Conservation (phyloP, 2,329 filamentous ascomycete species). For the Diplocarpon rosae region DNA sequence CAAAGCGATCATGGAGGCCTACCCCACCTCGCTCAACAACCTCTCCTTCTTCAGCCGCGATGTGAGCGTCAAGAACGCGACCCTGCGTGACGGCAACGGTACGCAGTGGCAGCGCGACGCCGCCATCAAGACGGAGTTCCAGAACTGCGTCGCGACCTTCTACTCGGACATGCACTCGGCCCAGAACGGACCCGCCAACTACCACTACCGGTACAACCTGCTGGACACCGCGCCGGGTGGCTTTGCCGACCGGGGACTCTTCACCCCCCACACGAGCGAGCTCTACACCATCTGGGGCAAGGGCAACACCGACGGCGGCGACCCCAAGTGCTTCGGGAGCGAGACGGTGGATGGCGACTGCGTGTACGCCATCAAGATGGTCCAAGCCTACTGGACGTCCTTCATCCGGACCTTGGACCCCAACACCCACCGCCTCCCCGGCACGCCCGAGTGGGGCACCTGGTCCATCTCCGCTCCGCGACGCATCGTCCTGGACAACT, state of each 20-base stretch:
- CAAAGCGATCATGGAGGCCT: slow-evolving; percentile 1
- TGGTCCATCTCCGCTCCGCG: not conserved
- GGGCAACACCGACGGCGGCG: slow-evolving; percentile 16
- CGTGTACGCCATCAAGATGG: slow-evolving; percentile 15
- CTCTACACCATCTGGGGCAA: slow-evolving; percentile 17
- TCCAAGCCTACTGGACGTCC: slow-evolving; percentile 31
- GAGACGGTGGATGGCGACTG: slow-evolving; percentile 25
- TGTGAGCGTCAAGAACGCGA: slow-evolving; percentile 19
- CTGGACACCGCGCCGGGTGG: slow-evolving; percentile 1
- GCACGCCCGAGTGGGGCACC: slow-evolving; percentile 17
- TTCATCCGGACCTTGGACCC: slow-evolving; percentile 31
- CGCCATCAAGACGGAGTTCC: slow-evolving; percentile 23
- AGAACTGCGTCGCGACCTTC: slow-evolving; percentile 4
- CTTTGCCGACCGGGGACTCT: slow-evolving; percentile 30
- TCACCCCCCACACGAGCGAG: slow-evolving; percentile 22
- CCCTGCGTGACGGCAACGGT: slow-evolving; percentile 27
- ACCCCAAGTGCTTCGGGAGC: slow-evolving; percentile 5
- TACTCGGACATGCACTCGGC: slow-evolving; percentile 34
- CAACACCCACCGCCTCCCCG: slow-evolving; percentile 25
- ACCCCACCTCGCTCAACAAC: slow-evolving; percentile 9
- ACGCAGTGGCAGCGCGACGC: too few relatives aligned
- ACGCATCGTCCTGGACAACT: too few relatives aligned
- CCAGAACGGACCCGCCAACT: not conserved
- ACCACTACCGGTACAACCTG: slow-evolving; percentile 33
- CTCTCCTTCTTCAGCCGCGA: slow-evolving; percentile 7